Percentiles rank a stretch among this genome's conserved stretches.
Evolutionary conservation across 192 early-diverging fungal species (phyloP).

Genomic region (Coemansia sp.): DNA sequence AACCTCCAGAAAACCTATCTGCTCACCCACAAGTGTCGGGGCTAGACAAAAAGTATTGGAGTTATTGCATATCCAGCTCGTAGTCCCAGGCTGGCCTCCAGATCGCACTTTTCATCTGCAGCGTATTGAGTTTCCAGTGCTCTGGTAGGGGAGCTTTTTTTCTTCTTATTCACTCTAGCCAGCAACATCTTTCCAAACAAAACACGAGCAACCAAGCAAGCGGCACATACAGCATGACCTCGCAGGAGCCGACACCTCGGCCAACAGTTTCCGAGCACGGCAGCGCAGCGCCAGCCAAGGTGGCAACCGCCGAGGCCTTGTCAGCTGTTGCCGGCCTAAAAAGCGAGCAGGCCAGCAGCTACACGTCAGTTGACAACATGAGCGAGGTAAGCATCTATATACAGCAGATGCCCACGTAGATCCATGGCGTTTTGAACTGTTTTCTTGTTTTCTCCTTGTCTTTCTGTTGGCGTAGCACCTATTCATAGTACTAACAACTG

Average conservation of each 20-base stretch:
- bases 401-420: background rate
- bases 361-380: constrained; percentile 42
- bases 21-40: too few relatives aligned
- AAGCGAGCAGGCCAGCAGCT: constrained; percentile 13
- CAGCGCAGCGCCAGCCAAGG: constrained; percentile 11
- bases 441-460: background rate
- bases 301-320: constrained; percentile 2
- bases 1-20: too few relatives aligned
- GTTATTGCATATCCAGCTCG: background rate
- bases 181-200: background rate
- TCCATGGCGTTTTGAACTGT: background rate
- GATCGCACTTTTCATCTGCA: background rate
- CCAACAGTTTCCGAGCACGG: constrained; percentile 1
- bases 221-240: background rate
- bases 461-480: background rate
- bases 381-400: constrained; percentile 39
- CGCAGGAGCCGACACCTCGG: constrained; percentile 10
- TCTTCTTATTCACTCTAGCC: too few relatives aligned
- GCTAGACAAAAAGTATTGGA: background rate
- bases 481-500: too few relatives aligned
- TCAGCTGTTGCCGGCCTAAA: constrained; percentile 14
- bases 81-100: background rate
- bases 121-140: background rate
- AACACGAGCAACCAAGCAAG: background rate
- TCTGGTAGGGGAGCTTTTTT: background rate